A percentile compares a stretch with the other conserved stretches of the same genome.
Evolutionary conservation across 2,329 filamentous ascomycete genomes (phyloP).

Genomic region (Colletotrichum costaricense): DNA sequence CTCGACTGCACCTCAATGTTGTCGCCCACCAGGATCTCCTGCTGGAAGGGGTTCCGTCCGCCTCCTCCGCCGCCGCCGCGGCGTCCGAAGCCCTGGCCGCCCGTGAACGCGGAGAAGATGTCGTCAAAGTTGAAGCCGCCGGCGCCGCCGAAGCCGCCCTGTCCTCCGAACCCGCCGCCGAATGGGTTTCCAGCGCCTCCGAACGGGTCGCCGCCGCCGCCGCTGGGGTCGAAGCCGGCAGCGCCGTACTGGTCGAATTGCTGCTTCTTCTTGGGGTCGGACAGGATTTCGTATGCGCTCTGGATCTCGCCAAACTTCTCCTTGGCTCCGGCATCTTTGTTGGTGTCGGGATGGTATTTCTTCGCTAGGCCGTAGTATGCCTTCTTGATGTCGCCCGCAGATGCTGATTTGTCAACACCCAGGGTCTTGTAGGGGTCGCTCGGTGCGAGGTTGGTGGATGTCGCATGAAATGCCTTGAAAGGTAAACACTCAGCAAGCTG

Average conservation of each 20-base stretch:
- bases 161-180: constrained; percentile 64
- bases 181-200: constrained; percentile 75
- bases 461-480: constrained; percentile 69
- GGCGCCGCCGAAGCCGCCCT: constrained; percentile 77
- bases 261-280: constrained; percentile 91
- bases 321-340: constrained; percentile 93
- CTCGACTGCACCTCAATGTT: constrained; percentile 95
- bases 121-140: constrained; percentile 96
- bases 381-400: constrained; percentile 92
- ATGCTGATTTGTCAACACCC: constrained; percentile 85
- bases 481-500: constrained; percentile 10
- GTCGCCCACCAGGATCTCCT: constrained; percentile 90
- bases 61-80: constrained; percentile 50
- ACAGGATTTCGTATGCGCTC: constrained; percentile 91
- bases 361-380: constrained; percentile 98
- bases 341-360: constrained; percentile 97
- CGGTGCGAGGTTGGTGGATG: constrained; percentile 59
- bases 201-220: constrained; percentile 70
- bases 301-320: constrained; percentile 96
- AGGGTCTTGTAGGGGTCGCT: constrained; percentile 90
- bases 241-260: constrained; percentile 92
- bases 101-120: constrained; percentile 88
- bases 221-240: constrained; percentile 85
- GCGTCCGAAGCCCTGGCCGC: constrained; percentile 63
- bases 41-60: constrained; percentile 75